These are phyloP conservation scores for Aspergillus luchuensis DNA, from an alignment of 2,329 filamentous ascomycete species.

Conservation along the genomic window DNA sequence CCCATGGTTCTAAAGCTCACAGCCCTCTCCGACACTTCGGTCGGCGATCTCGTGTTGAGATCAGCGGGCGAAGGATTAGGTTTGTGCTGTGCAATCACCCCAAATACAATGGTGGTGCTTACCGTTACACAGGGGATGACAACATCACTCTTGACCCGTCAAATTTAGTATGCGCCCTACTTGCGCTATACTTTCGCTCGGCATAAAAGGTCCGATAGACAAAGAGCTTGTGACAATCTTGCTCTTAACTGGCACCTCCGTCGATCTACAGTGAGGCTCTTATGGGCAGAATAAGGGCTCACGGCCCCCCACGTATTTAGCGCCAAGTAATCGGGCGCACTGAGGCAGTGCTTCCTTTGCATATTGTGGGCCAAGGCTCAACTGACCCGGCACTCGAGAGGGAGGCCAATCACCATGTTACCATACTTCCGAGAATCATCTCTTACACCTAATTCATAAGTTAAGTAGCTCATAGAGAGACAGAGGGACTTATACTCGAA, in stretches of 20 bases:
- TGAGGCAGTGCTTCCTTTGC: constrained; percentile 17
- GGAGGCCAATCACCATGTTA: neutral
- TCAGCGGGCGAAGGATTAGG: neutral
- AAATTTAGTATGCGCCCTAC: neutral
- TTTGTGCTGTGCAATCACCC: neutral
- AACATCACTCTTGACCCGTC: neutral
- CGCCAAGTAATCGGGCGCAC: constrained; percentile 17
- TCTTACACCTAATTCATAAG: neutral
- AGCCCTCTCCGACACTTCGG: neutral
- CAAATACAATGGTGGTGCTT: neutral
- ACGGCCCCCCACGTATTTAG: neutral
- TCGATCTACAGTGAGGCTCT: neutral
- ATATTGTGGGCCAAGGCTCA: neutral
- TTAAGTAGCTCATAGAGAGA: neutral
- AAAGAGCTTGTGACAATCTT: neutral
- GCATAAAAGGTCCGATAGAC: too few species aligned
- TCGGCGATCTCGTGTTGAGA: neutral
- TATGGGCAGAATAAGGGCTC: neutral
- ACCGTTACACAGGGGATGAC: neutral
- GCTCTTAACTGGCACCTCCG: neutral
- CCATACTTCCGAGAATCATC: neutral
- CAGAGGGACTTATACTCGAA: too few species aligned
- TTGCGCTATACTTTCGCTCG: neutral
- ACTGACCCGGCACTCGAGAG: neutral
- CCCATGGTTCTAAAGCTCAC: neutral